Evolutionary conservation across 73 alveolate genomes (phyloP), one percentile per base, ranked within the genome.

Genomic region (Paramecium pentaurelia): DNA sequence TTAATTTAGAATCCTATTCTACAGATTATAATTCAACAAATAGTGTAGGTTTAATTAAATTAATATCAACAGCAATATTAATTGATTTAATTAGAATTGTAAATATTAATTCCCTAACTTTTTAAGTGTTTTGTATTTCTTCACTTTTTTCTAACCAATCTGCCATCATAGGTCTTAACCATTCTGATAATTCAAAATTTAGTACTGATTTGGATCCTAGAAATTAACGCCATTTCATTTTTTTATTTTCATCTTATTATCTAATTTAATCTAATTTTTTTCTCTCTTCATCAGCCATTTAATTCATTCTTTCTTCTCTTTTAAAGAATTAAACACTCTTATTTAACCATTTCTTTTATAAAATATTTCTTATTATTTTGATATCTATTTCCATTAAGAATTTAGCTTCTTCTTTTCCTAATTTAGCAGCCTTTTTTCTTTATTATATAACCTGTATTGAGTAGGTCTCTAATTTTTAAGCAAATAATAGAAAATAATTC

Each of bases 71-170:
- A 4, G 18, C 75, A 22, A 80, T 49, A 80, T 80, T 80, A 44
- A 80, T 34, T 16, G 91, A 80, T 80, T 80, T 80, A 10, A 80
- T 32, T 5, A 38, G 49, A 11, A 80, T 22, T 1, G 47, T 27
- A 27, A 80, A 80, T 3, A 42, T 25, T n/a, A 80, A 80, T 27
- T 40, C 44, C 38, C 58, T 80, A 18, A 80, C 91, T 25, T 47
- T 32, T 80, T 80, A 45, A 10, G 47, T 40, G 18, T 80, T 22
- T 49, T 45, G 27, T 20, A 45, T 80, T 80, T 80, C 91, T 49
- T 80, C 91, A 32, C 64, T 44, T 27, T 49, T 42, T 36, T 80
- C 91, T 14, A 45, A 25, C 91, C 91, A 80, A 20, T 80, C 91
- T 20, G 51, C 71, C 75, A 80, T 49, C 77, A 80, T 45, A 3